These are phyloP conservation scores for Neofusicoccum cordaticola DNA, from an alignment of 2,329 filamentous ascomycete genomes.

Conservation along the genomic window DNA sequence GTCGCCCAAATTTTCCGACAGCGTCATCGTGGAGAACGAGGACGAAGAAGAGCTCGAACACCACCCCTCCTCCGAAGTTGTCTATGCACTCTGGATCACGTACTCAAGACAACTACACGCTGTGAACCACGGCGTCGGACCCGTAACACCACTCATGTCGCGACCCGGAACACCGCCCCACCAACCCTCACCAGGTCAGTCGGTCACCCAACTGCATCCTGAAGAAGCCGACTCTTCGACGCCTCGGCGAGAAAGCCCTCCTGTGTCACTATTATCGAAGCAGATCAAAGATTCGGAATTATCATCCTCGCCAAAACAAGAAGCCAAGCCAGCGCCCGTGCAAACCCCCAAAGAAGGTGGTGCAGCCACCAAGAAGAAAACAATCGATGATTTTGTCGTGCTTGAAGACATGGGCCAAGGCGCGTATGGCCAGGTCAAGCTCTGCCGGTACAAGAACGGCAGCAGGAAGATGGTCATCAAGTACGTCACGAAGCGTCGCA, in stretches of 20 bases:
- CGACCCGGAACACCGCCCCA: constrained; percentile 69
- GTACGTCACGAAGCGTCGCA: constrained; percentile 94
- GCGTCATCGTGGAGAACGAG: constrained; percentile 62
- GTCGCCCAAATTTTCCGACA: constrained; percentile 48
- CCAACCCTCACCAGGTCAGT: constrained; percentile 76
- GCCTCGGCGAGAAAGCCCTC: constrained; percentile 29
- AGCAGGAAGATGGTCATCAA: constrained; percentile 89
- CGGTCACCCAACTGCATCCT: constrained; percentile 41
- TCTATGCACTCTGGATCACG: constrained; percentile 95
- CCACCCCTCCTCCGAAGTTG: constrained; percentile 64
- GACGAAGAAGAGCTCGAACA: constrained; percentile 46
- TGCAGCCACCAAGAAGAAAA: constrained; percentile 60
- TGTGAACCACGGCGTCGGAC: constrained; percentile 59
- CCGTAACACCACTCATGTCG: constrained; percentile 62
- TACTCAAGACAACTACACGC: constrained; percentile 92
- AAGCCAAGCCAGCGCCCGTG: background rate
- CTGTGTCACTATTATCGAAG: constrained; percentile 49
- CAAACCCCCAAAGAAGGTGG: constrained; percentile 3
- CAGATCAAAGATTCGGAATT: constrained; percentile 48
- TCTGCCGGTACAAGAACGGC: constrained; percentile 77
- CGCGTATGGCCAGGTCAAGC: constrained; percentile 95
- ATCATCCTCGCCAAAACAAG: background rate
- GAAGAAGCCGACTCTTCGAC: constrained; percentile 34
- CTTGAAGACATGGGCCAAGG: constrained; percentile 98
- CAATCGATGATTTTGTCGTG: constrained; percentile 85